These are phyloP conservation scores for Phytophthora lateralis DNA, from an alignment of 352 stramenopile genomes.

Conservation along the genomic window DNA sequence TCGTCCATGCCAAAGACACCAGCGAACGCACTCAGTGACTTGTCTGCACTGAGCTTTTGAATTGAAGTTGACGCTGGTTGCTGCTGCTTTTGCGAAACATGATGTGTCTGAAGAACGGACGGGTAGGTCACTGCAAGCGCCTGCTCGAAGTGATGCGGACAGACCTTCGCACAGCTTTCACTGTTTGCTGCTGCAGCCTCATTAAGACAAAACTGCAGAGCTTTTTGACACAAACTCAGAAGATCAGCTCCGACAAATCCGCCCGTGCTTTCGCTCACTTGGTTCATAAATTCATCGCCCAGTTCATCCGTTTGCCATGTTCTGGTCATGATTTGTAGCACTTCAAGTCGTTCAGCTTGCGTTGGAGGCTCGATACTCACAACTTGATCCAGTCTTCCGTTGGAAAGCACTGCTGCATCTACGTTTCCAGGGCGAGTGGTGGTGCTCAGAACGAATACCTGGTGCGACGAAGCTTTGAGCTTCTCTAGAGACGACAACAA, in stretches of 20 bases:
- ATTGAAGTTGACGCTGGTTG: conserved; percentile 39
- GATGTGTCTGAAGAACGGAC: conserved; percentile 95
- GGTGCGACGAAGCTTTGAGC: conserved; percentile 40
- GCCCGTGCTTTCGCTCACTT: conserved; percentile 94
- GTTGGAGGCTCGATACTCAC: conserved; percentile 95
- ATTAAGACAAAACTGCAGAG: conserved; percentile 70
- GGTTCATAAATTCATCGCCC: conserved; percentile 76
- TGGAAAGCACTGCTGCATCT: conserved; percentile 94
- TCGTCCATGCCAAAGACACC: conserved; percentile 97
- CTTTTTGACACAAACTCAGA: conserved; percentile 75
- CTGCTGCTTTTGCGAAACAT: conserved; percentile 84
- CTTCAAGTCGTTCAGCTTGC: conserved; percentile 89
- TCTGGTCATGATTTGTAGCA: conserved; percentile 90
- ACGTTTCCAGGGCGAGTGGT: conserved; percentile 84
- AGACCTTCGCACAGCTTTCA: conserved; percentile 17
- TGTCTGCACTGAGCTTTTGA: conserved; percentile 14
- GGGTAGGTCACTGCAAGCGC: conserved; percentile 93
- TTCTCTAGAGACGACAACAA: conserved; percentile 89
- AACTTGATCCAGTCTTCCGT: conserved; percentile 96
- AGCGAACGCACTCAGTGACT: conserved; percentile 43
- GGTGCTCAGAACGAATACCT: conserved; percentile 74
- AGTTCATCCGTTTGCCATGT: conserved; percentile 70
- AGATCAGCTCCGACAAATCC: conserved; percentile 94
- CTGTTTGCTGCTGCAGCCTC: conserved; percentile 19
- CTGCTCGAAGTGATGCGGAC: conserved; percentile 70